Conservation (phyloP, 257 asterid species). For the Solanum piurae region DNA sequence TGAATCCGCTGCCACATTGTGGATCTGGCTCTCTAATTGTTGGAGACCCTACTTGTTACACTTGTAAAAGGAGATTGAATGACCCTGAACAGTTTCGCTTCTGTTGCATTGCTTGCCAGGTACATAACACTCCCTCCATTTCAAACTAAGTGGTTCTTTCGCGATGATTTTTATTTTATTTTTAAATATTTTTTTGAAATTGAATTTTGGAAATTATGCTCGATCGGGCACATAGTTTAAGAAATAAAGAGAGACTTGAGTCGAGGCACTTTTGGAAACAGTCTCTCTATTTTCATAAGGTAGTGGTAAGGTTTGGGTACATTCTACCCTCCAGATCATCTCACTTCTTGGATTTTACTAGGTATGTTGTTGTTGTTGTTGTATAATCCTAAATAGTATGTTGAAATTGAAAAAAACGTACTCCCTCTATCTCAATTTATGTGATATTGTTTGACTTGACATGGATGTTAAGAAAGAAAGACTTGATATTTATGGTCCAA, state of each 20-base stretch:
- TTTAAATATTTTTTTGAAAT: background rate
- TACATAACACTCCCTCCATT: background rate
- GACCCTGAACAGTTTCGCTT: constrained; percentile 9
- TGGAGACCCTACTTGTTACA: constrained; percentile 5
- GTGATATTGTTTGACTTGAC: background rate
- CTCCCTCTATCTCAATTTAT: background rate
- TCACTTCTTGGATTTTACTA: no score
- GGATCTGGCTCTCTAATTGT: constrained; percentile 17
- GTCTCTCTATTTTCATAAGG: no score
- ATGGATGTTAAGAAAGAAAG: no score
- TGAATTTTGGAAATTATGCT: background rate
- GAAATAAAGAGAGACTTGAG: background rate
- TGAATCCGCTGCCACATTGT: constrained; percentile 20
- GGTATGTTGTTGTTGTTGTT: background rate
- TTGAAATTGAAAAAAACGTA: no score
- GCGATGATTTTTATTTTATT: background rate
- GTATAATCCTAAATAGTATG: background rate
- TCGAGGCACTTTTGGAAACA: no score
- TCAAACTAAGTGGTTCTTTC: background rate
- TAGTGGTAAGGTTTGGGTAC: no score
- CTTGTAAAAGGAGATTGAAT: constrained; percentile 12
- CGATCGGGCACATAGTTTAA: background rate
- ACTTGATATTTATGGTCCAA: background rate
- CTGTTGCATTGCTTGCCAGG: constrained; percentile 22
- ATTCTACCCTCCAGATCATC: no score